Conservation (phyloP, 2,329 filamentous ascomycete genomes). For the Neopestalotiopsis sp. region DNA sequence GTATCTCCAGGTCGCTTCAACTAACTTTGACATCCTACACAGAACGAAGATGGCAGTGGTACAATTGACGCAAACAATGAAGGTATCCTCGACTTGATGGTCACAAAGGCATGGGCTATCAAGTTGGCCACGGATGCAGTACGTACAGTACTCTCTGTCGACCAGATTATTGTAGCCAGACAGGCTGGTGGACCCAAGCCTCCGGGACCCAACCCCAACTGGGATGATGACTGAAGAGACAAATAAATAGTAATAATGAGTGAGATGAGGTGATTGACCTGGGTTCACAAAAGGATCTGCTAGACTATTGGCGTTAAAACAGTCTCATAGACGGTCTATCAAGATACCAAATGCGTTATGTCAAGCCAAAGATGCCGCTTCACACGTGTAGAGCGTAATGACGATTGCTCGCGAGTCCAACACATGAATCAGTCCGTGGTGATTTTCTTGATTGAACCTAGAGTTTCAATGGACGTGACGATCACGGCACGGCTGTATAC, state of each 20-base stretch:
- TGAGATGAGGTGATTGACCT: background rate
- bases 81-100: conserved; percentile 90
- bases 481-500: too few relatives aligned
- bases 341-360: conserved; percentile 13
- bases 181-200: conserved; percentile 98
- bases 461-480: too few relatives aligned
- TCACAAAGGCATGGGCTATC: conserved; percentile 95
- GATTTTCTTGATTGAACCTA: too few relatives aligned
- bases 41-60: conserved; percentile 80
- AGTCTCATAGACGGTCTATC: conserved; percentile 15
- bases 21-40: conserved; percentile 22
- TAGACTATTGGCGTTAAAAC: background rate
- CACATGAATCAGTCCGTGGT: too few relatives aligned
- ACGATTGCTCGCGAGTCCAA: background rate
- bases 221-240: conserved; percentile 64
- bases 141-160: conserved; percentile 91
- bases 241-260: conserved; percentile 1
- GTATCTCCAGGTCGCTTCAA: conserved; percentile 10
- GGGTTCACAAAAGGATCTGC: background rate
- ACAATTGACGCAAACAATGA: conserved; percentile 85
- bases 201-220: conserved; percentile 86
- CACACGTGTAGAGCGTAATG: background rate
- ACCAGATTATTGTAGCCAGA: conserved; percentile 98
- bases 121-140: conserved; percentile 95
- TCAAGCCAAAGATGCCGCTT: background rate